Evolutionary conservation across 148 eudicot species (phyloP), one percentile per base, ranked within the genome.

Genomic region (Fallopia convolvulus): DNA sequence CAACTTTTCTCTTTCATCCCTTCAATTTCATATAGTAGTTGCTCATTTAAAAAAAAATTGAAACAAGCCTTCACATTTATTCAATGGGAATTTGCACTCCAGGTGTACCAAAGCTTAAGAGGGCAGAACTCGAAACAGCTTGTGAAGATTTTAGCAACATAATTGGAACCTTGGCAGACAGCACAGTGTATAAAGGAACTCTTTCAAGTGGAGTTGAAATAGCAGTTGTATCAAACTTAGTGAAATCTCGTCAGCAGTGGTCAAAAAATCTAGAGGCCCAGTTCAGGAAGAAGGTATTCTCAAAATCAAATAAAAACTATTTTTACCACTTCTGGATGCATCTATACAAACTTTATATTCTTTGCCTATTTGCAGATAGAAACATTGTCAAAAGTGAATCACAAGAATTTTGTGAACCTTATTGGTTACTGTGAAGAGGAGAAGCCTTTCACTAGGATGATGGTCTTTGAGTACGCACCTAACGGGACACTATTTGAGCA

Each of bases 381-480:
- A 61, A 86, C 86, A 46, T 75, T 95, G 81, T 92, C 97, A 49
- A 91, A 83, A 82, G 87, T 95, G 72, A 95, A 92, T 81, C 99
- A 95, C 94, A 95, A 95, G 87, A 94, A 94, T 76, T 94, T 94
- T 78, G 93, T 90, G 78, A 92, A 88, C 84, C 91, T 94, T 6
- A 88, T 95, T 77, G 99, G 99, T 15, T 92, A 77, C 80, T 95
- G 97, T 72, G 97, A 87, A 84, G 99, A 95, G 79, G 88, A 88
- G 70, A 66, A 85, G 78, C 99, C 99, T 74, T 92, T 95, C 84
- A 90, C 94, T 10, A 89, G 99, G 83, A 92, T 94, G 93, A 87
- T 92, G 99, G 96, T 94, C 75, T 94, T 94, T 63, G 99, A 95
- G 86, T 95, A 95, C 80, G 97, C 97, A 72, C 96, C 99, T 68